A percentile compares a stretch with the other conserved stretches of the same genome.
phyloP scores from a whole-genome alignment of 1,284 basidiomycete genomes.

The Caloboletus firmus region DNA sequence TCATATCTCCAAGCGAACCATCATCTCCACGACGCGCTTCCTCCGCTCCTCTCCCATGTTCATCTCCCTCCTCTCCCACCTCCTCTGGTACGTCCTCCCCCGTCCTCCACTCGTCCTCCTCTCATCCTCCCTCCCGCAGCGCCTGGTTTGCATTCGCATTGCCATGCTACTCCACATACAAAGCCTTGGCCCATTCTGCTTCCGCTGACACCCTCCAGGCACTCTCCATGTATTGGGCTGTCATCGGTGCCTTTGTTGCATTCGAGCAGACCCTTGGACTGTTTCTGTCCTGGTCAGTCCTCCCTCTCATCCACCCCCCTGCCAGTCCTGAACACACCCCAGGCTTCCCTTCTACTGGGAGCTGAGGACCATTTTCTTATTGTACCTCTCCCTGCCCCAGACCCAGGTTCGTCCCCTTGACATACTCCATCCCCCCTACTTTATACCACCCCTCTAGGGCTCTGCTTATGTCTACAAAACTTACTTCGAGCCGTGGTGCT shows the following conservation, averaged over 20 bases:
- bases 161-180: constrained; percentile 64
- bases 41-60: constrained; percentile 37
- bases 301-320: not conserved
- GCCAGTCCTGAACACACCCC: constrained; percentile 14
- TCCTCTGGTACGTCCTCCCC: constrained; percentile 27
- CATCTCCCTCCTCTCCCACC: constrained; percentile 48
- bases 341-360: constrained; percentile 85
- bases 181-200: constrained; percentile 61
- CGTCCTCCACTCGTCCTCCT: not conserved
- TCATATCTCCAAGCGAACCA: too few relatives aligned
- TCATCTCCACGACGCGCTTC: too few relatives aligned
- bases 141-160: constrained; percentile 70
- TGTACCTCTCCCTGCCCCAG: constrained; percentile 75
- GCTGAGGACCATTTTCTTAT: constrained; percentile 64
- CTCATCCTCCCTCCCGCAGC: constrained; percentile 32
- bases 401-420: constrained; percentile 52
- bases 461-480: constrained; percentile 69
- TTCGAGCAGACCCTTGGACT: constrained; percentile 70
- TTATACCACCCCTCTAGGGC: constrained; percentile 47
- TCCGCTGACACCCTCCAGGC: constrained; percentile 46
- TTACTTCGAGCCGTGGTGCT: constrained; percentile 67
- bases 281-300: constrained; percentile 66
- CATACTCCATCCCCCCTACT: too few relatives aligned
- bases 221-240: constrained; percentile 60
- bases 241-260: constrained; percentile 50